Base-by-base conservation (phyloP, 2,329 filamentous ascomycete genomes). In the Ceratocystis papillata region DNA sequence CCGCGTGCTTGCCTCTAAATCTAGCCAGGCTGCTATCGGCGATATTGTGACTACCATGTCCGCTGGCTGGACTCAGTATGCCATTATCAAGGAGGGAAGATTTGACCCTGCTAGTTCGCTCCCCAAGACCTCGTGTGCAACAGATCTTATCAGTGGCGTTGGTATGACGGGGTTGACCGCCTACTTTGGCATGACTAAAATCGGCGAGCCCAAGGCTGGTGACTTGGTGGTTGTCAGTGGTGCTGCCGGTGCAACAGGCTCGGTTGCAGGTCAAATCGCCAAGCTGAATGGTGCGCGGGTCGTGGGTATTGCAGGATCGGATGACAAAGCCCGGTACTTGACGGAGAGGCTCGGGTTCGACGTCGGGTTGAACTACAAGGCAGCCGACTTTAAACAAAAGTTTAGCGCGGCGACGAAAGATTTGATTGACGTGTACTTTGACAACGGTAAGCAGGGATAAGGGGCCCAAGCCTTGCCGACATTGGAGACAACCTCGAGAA, bases 141-240 rank as follows among this genome's bases (percentile, higher is more conserved):
- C 84, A 15, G 86, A 89, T 72, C 79, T 83, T 12, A 77, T 87
- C 64, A 83, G 84, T 3, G 80, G 82, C 28, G 76, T 83, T 45
- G 88, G 88, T 12, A 76, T 84, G 74, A 89, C 87, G 0, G 87
- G 87, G 1, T 71, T 91, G 69, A 92, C 89, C 0, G 88, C 88
- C 1, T 92, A 89, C 76, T 88, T 89, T 69, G 88, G 89, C 22
- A 83, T 92, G 73, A 74, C 83, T 37, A 81, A 87, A 65, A 82
- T 92, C 59, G 88, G 83, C 2, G 77, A 87, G 65, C 83, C 87
- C 50, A 84, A 86, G 73, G 74, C 81, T 1, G 87, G 87, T 3
- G 87, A 92, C 69, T 85, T 87, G 3, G 88, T 93, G 1, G 87
- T 92, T 6, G 86, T 93, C 0, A 88, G 84, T 7, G 88, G 87